Evolutionary conservation across 306 rosid genomes (phyloP), one percentile per base, ranked within the genome.

Genomic region (Gastrolobium villosum): DNA sequence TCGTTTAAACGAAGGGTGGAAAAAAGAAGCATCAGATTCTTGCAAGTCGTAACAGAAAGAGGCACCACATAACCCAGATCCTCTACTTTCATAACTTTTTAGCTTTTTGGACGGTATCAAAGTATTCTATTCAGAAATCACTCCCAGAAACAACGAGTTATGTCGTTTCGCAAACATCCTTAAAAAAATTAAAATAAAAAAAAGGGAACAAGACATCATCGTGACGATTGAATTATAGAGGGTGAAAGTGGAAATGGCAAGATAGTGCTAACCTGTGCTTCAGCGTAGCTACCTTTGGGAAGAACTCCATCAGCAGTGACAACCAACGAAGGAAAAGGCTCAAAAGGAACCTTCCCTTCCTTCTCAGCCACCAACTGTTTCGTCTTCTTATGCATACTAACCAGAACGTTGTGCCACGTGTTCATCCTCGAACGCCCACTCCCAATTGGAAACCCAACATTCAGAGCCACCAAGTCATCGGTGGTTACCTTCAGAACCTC

Each of bases 341-440:
- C 92, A 68, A 88, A 83, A 8, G 90, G 86, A 4, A 68, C 70
- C 65, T 81, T 81, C 77, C 99, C 96, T 57, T 90, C 93, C 11
- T 70, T 80, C 85, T 84, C 84, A 9, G 93, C 94, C 2, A 93
- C 79, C 86, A 95, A 75, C 81, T 86, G 88, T 72, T 83, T 88
- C 3, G 94, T 89, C 88, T 81, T 91, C 86, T 92, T 94, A 77
- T 92, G 99, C 94, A 94, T 89, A 50, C 80, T 88, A 30, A 95
- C 78, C 66, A 93, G 80, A 65, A 95, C 98, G 62, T 95, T 95
- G 57, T 95, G 96, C 99, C 99, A 93, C 74, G 98, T 95, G 76
- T 95, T 95, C 11, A 81, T 87, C 82, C 98, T 91, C 1, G 99
- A 95, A 54, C 86, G 88, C 50, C 86, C 85, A 8, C 71, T 74